Evolutionary conservation across 208 protist genomes (phyloP).

Genomic region (Trypanosomatidae sp.): DNA sequence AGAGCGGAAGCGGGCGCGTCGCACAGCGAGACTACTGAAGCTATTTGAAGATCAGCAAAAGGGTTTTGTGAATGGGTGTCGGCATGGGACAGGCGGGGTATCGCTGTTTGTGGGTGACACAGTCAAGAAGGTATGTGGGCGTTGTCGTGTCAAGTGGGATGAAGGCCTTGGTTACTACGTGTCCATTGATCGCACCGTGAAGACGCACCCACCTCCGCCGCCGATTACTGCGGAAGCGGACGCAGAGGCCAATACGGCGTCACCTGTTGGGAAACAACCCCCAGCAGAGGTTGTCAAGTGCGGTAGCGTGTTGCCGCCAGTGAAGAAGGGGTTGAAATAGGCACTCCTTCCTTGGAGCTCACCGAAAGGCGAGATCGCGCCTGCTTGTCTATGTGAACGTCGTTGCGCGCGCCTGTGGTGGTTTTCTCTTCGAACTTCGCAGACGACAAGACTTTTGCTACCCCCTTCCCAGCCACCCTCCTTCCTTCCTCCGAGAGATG

Average conservation of each 20-base stretch:
- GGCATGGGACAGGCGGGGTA: constrained; percentile 45
- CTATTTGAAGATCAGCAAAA: constrained; percentile 56
- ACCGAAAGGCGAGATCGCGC: neutral
- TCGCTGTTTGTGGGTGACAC: constrained; percentile 61
- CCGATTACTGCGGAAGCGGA: neutral
- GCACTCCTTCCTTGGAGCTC: neutral
- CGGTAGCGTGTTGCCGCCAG: constrained; percentile 1
- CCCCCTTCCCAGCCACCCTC: neutral
- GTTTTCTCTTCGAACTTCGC: neutral
- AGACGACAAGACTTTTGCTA: neutral
- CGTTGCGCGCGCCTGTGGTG: neutral
- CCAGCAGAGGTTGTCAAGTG: neutral
- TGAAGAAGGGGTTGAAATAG: constrained; percentile 2
- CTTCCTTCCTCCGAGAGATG: neutral
- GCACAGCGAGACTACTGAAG: constrained; percentile 29
- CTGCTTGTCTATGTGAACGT: neutral
- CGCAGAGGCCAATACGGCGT: neutral
- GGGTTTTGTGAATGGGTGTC: constrained; percentile 53
- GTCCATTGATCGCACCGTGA: constrained; percentile 34
- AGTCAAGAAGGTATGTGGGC: constrained; percentile 46
- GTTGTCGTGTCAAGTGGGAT: constrained; percentile 72
- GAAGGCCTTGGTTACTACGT: constrained; percentile 69
- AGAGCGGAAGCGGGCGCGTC: constrained; percentile 29
- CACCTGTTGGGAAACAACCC: neutral
- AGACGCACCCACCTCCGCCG: constrained; percentile 16